Evolutionary conservation across 2,329 filamentous ascomycete species (phyloP).

Genomic region (Scleromitrula shiraiana): DNA sequence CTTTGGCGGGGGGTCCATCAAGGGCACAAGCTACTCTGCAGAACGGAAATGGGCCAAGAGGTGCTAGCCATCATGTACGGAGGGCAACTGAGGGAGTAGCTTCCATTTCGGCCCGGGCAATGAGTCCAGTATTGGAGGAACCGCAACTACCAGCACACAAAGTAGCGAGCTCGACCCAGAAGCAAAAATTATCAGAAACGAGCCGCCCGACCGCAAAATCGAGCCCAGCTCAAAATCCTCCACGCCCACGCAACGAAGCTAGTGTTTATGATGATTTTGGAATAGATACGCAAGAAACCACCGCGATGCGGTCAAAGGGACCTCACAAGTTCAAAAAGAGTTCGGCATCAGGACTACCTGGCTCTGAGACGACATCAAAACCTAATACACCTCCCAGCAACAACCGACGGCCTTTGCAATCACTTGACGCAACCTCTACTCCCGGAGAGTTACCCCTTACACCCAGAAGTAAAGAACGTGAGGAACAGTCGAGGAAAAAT

Average conservation of each 20-base stretch:
- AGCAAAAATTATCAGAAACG: conserved; percentile 11
- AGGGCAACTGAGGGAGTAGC: conserved; percentile 19
- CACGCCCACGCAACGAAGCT: conserved; percentile 7
- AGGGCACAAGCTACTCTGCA: background rate
- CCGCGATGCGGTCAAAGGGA: conserved; percentile 14
- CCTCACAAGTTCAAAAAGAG: conserved; percentile 16
- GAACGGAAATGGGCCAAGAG: conserved; percentile 15
- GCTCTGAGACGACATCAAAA: conserved; percentile 14
- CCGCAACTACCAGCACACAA: conserved; percentile 11
- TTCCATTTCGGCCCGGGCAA: conserved; percentile 24
- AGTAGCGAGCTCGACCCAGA: background rate
- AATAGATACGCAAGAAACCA: conserved; percentile 16
- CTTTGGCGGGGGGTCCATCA: conserved; percentile 9
- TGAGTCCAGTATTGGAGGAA: conserved; percentile 20
- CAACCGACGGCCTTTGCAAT: conserved; percentile 10
- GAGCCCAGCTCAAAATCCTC: background rate
- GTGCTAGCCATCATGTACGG: conserved; percentile 23
- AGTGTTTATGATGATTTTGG: conserved; percentile 24
- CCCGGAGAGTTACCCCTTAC: conserved; percentile 21
- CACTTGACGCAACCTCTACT: conserved; percentile 8
- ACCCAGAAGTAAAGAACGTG: conserved; percentile 20
- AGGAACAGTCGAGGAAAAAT: conserved; percentile 13
- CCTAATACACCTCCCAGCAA: conserved; percentile 20
- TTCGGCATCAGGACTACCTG: conserved; percentile 11
- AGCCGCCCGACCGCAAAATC: background rate